Conservation (phyloP, 78 protist genomes). For the Planoprotostelium fungivorum region DNA sequence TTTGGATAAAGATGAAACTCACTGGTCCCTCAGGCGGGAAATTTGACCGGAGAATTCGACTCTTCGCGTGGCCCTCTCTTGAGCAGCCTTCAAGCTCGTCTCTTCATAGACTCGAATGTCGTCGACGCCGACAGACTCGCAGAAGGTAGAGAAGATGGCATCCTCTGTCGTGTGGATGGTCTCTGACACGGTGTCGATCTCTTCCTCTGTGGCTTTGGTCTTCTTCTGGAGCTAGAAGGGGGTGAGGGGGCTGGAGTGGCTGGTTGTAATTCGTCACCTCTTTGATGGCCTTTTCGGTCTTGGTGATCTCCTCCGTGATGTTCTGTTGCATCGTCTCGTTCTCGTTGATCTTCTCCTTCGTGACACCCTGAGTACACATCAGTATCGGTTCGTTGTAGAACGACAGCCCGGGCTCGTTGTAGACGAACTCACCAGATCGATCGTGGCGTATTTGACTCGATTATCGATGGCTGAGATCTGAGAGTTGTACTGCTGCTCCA, state of each 20-base stretch:
- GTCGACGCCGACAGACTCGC: conserved; percentile 36
- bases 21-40: conserved; percentile 14
- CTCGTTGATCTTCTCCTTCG: conserved; percentile 7
- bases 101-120: conserved; percentile 78
- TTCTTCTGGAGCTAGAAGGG: background rate
- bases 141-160: conserved; percentile 44
- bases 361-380: background rate
- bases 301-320: background rate
- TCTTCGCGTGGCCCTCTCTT: background rate
- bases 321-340: background rate
- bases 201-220: background rate
- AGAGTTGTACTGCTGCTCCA: background rate
- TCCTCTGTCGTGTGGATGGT: conserved; percentile 27
- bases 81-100: background rate
- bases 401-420: too few relatives aligned
- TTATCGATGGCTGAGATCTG: background rate
- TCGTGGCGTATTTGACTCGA: background rate
- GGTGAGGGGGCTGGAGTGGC: background rate
- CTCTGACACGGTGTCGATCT: background rate
- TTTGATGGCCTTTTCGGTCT: background rate
- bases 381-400: background rate
- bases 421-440: background rate
- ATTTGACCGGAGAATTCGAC: conserved; percentile 10
- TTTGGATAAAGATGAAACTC: background rate
- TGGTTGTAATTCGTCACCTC: background rate